These are phyloP conservation scores for Gloeostereum incarnatum DNA, from an alignment of 768 basidiomycete species.

Conservation along the genomic window DNA sequence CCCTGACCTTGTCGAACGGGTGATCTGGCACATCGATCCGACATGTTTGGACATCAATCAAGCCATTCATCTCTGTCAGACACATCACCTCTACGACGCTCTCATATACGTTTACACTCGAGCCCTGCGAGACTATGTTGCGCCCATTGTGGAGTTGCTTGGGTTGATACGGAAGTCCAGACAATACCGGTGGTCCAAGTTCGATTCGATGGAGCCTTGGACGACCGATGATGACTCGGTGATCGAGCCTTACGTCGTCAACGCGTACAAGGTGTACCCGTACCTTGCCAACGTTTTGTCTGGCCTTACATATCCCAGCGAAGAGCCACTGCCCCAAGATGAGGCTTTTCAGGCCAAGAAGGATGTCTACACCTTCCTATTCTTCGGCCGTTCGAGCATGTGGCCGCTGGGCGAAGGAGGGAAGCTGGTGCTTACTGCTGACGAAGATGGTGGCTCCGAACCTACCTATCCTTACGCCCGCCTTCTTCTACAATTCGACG, in stretches of 20 bases:
- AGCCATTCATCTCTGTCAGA: conserved; percentile 78
- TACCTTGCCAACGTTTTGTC: conserved; percentile 77
- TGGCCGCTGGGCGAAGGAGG: conserved; percentile 75
- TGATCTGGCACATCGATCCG: conserved; percentile 97
- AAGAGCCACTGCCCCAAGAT: conserved; percentile 53
- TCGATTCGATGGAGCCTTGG: conserved; percentile 20
- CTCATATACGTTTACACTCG: conserved; percentile 90
- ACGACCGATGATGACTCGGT: conserved; percentile 21
- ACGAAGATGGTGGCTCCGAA: conserved; percentile 66
- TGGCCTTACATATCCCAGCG: conserved; percentile 83
- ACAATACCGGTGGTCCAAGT: conserved; percentile 33
- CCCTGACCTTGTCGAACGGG: conserved; percentile 70
- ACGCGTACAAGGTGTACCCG: conserved; percentile 88
- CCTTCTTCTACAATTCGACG: conserved; percentile 76
- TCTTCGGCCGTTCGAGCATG: conserved; percentile 67
- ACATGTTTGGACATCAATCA: conserved; percentile 89
- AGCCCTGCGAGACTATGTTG: conserved; percentile 80
- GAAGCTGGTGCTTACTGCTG: conserved; percentile 64
- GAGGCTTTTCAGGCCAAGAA: conserved; percentile 65
- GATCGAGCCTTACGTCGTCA: conserved; percentile 51
- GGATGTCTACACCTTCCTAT: conserved; percentile 74
- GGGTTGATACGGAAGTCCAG: conserved; percentile 65
- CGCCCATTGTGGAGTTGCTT: conserved; percentile 81
- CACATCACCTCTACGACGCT: conserved; percentile 81
- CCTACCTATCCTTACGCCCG: conserved; percentile 88